phyloP scores from a whole-genome alignment of 345 rosid species.

The Salix viminalis region DNA sequence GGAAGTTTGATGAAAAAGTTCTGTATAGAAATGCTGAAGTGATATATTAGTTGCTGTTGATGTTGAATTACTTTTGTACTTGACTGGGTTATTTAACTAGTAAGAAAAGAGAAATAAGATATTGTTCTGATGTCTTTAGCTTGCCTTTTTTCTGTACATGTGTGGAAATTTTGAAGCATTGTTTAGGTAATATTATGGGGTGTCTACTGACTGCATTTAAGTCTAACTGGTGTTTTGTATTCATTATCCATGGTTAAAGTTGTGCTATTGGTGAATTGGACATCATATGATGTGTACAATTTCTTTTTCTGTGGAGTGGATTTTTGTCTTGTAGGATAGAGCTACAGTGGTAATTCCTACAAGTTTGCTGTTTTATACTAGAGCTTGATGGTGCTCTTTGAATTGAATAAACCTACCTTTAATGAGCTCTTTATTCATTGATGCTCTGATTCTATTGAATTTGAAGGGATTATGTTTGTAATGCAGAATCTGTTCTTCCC shows the following conservation, averaged over 20 bases:
- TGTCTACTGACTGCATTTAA: background rate
- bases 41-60: background rate
- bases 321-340: background rate
- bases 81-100: background rate
- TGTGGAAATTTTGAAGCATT: background rate
- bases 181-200: background rate
- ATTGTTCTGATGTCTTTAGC: background rate
- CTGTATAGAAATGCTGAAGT: background rate
- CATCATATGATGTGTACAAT: background rate
- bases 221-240: background rate
- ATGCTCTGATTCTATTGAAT: background rate
- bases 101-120: background rate
- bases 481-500: background rate
- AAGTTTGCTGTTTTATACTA: background rate
- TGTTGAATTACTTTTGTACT: background rate
- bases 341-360: background rate
- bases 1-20: background rate
- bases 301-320: background rate
- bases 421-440: background rate
- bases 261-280: background rate
- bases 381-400: background rate
- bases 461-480: background rate
- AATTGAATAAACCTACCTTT: background rate
- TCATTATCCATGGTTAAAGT: background rate
- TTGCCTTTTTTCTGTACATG: background rate